Base-by-base conservation (phyloP, 768 basidiomycete species). In the Russula compacta region DNA sequence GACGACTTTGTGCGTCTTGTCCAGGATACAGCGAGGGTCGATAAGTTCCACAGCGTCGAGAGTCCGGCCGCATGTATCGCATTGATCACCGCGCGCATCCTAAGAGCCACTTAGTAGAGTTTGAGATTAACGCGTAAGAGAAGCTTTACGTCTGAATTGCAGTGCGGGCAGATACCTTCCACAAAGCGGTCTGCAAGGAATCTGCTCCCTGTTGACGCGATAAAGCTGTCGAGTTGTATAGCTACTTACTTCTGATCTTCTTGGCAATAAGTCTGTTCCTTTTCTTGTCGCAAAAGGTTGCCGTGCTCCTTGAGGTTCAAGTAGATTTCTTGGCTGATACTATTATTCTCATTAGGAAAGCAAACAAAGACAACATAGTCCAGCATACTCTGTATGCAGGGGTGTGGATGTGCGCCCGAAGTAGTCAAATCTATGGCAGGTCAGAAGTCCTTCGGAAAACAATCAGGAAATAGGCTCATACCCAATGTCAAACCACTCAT, bases 51-150 rank as follows among this genome's bases (percentile, higher is more conserved):
- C 82, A 2, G 97, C 92, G 65, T 98, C 92, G 47, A 97, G 82
- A 2, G 97, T 98, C 57, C 91, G 82, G 48, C 87, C 85, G 72
- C 97, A 99, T 56, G 84, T 79, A 73, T 99, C 97, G 73, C 97
- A 99, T 76, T 99, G 97, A 72, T 99, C 97, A 8, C 97, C 97
- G 39, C 97, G 89, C 38, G 95, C 97, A 68, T 98, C 97, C 88
- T 92, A 58, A 32, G 19, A 5, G 35, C 44, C 24, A 19, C 6
- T 44, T n/a, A 43, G 53, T 40, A 4, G 49, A 11, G 21, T 12
- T 5, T 19, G 19, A 47, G 33, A 40, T 1, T 4, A 7, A 17
- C 6, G n/a, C 8, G 8, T 24, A 17, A 4, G 39, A 38, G 42
- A 56, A 54, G 54, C 55, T 24, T 66, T 61, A 89, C 89, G 61